Conservation (phyloP, 192 early-diverging fungal genomes). For the Coemansia sp. region DNA sequence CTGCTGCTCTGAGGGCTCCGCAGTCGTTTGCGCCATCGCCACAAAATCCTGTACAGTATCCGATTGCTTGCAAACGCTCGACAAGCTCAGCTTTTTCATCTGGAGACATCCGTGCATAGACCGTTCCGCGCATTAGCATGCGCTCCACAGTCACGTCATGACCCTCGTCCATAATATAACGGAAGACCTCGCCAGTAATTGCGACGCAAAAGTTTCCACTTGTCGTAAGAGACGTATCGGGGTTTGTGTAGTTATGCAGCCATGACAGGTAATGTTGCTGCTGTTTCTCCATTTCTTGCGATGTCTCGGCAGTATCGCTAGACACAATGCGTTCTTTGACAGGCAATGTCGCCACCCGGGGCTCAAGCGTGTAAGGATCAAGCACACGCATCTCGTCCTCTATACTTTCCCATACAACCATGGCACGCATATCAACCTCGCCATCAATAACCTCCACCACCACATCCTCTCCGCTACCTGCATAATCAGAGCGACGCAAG, state of each 20-base stretch:
- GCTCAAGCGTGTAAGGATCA: slow-evolving; percentile 59
- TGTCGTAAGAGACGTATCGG: slow-evolving; percentile 37
- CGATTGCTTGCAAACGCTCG: slow-evolving; percentile 82
- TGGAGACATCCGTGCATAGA: slow-evolving; percentile 98
- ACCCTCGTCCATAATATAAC: slow-evolving; percentile 86
- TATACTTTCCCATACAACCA: slow-evolving; percentile 59
- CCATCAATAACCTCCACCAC: not conserved
- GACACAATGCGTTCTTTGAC: slow-evolving; percentile 33
- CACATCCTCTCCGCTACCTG: not conserved
- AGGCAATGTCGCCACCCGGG: slow-evolving; percentile 31
- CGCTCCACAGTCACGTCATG: slow-evolving; percentile 62
- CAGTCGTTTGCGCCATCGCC: slow-evolving; percentile 99
- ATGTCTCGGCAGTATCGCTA: slow-evolving; percentile 38
- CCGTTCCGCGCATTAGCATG: slow-evolving; percentile 87
- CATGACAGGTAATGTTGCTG: slow-evolving; percentile 46
- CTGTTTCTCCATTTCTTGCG: slow-evolving; percentile 49
- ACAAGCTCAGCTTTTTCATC: slow-evolving; percentile 97
- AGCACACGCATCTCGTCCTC: slow-evolving; percentile 57
- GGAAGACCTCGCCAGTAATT: slow-evolving; percentile 94
- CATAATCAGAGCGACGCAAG: slow-evolving; percentile 3
- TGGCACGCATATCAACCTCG: slow-evolving; percentile 36
- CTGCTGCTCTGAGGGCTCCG: slow-evolving; percentile 93
- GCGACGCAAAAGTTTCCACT: slow-evolving; percentile 77
- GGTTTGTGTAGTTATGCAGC: slow-evolving; percentile 42
- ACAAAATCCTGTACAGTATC: slow-evolving; percentile 95